Conservation (phyloP, 2,329 filamentous ascomycete species). For the Didymellaceae sp. region DNA sequence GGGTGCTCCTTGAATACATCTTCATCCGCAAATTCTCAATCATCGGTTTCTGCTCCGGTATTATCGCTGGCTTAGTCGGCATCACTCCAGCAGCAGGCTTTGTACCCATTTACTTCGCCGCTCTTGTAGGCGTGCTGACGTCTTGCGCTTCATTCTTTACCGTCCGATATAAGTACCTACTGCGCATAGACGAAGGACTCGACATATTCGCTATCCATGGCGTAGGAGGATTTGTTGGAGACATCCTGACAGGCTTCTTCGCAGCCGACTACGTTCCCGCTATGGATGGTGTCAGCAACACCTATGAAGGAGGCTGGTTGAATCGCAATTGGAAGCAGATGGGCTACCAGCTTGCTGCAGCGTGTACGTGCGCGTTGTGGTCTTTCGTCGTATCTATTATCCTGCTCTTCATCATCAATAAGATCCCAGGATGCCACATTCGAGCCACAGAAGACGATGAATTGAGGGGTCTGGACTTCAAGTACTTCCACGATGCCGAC, state of each 20-base stretch:
- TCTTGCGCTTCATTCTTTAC: conserved; percentile 56
- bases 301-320: conserved; percentile 59
- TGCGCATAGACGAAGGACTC: conserved; percentile 64
- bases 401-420: conserved; percentile 63
- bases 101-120: conserved; percentile 59
- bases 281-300: conserved; percentile 59
- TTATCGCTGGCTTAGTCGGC: conserved; percentile 63
- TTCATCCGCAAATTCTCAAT: conserved; percentile 58
- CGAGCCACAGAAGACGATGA: conserved; percentile 63
- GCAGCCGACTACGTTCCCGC: conserved; percentile 58
- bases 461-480: conserved; percentile 60
- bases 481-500: conserved; percentile 54
- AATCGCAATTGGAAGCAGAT: conserved; percentile 62
- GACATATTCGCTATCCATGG: conserved; percentile 68
- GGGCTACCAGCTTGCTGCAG: conserved; percentile 64
- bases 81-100: conserved; percentile 66
- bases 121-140: conserved; percentile 61
- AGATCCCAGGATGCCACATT: conserved; percentile 64
- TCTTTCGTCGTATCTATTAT: conserved; percentile 61
- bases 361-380: conserved; percentile 62
- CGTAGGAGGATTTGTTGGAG: conserved; percentile 64
- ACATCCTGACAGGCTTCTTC: conserved; percentile 64
- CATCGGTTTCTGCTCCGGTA: conserved; percentile 61
- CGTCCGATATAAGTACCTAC: conserved; percentile 57
- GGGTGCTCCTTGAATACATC: conserved; percentile 61